Conservation (phyloP, 2,329 filamentous ascomycete genomes). For the Trichoderma sp. region DNA sequence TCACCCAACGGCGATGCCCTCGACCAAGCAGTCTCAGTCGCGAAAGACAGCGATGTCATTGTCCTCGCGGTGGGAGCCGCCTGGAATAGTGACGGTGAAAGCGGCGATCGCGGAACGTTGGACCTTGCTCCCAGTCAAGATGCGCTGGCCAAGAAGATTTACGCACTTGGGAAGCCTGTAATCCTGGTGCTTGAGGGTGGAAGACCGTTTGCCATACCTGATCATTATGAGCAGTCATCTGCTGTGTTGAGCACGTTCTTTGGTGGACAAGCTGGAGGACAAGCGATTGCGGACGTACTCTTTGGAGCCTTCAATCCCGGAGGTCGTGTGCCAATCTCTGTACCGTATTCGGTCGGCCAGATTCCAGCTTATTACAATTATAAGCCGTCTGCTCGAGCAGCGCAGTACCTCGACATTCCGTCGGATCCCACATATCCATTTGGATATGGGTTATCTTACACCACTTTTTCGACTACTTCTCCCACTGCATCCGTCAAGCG, state of each 20-base stretch:
- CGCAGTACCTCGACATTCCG: conserved; percentile 12
- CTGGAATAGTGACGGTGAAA: conserved; percentile 16
- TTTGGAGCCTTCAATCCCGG: conserved; percentile 18
- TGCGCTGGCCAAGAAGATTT: conserved; percentile 7
- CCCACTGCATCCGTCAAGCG: conserved; percentile 3
- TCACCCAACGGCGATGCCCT: neutral
- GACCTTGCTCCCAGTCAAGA: conserved; percentile 18
- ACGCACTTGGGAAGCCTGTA: conserved; percentile 11
- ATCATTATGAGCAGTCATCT: conserved; percentile 4
- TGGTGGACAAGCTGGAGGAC: conserved; percentile 14
- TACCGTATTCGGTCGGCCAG: conserved; percentile 11
- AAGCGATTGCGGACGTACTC: conserved; percentile 15
- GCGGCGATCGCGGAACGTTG: neutral
- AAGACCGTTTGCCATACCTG: conserved; percentile 16
- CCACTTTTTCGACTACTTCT: conserved; percentile 7
- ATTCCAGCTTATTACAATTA: conserved; percentile 18
- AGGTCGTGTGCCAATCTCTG: conserved; percentile 5
- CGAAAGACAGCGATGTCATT: conserved; percentile 14
- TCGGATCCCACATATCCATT: conserved; percentile 16
- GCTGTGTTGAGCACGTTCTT: conserved; percentile 14
- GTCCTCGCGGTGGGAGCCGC: conserved; percentile 11
- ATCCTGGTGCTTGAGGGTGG: conserved; percentile 15
- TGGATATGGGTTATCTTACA: conserved; percentile 17
- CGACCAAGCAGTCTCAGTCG: conserved; percentile 9
- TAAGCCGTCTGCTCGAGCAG: conserved; percentile 12